Evolutionary conservation across 805 yeast species (phyloP).

Genomic region (Spathaspora sp.): DNA sequence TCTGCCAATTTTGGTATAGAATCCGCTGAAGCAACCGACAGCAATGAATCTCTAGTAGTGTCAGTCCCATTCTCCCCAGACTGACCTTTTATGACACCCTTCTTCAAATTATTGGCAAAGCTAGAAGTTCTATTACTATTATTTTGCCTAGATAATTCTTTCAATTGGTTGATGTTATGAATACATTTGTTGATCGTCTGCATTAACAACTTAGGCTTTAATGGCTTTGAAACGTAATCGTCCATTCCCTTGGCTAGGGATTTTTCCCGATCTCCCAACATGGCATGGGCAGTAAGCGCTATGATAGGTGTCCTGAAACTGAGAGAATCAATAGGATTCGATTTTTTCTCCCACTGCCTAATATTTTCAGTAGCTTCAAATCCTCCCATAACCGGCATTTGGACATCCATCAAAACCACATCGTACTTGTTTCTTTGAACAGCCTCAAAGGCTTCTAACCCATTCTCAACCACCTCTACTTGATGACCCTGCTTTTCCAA

Average conservation of each 20-base stretch:
- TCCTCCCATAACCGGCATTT: slow-evolving; percentile 95
- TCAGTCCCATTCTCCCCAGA: not conserved
- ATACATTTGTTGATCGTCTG: slow-evolving; percentile 85
- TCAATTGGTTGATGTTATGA: slow-evolving; percentile 61
- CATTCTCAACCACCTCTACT: slow-evolving; percentile 84
- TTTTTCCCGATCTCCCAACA: slow-evolving; percentile 88
- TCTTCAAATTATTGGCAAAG: slow-evolving; percentile 44
- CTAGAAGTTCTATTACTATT: slow-evolving; percentile 42
- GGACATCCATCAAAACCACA: slow-evolving; percentile 88
- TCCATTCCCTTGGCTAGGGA: slow-evolving; percentile 90
- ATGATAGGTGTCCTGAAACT: slow-evolving; percentile 81
- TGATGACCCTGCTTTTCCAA: slow-evolving; percentile 82
- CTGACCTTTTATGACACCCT: slow-evolving; percentile 22
- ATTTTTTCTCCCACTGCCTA: slow-evolving; percentile 82
- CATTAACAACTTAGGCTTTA: slow-evolving; percentile 76
- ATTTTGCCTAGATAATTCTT: slow-evolving; percentile 50
- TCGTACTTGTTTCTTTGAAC: slow-evolving; percentile 66
- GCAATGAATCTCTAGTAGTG: not conserved
- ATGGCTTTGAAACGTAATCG: slow-evolving; percentile 83
- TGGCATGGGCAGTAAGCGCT: slow-evolving; percentile 90
- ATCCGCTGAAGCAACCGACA: not conserved
- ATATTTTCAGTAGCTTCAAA: slow-evolving; percentile 87
- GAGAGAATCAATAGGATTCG: slow-evolving; percentile 65
- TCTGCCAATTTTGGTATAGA: not conserved
- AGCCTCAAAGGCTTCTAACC: slow-evolving; percentile 77